These are phyloP conservation scores for Talaromyces nanjingensis DNA, from an alignment of 495 filamentous ascomycete species.

Conservation along the genomic window DNA sequence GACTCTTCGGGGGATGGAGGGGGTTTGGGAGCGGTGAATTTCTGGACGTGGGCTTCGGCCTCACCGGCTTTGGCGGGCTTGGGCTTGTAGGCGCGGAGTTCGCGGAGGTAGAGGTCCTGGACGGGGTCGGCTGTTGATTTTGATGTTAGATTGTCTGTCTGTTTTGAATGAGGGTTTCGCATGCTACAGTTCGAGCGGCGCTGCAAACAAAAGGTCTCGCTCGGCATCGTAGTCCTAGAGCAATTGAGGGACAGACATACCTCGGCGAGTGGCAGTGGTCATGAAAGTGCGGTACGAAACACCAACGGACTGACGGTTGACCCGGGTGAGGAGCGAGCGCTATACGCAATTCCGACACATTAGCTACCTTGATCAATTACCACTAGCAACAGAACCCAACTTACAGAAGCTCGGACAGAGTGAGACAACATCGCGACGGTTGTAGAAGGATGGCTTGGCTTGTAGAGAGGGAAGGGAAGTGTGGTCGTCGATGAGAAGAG, in stretches of 20 bases:
- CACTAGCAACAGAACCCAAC: slow-evolving; percentile 14
- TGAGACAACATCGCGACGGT: slow-evolving; percentile 58
- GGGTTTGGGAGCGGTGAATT: slow-evolving; percentile 69
- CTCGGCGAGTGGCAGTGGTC: slow-evolving; percentile 37
- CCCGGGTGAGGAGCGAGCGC: slow-evolving; percentile 77
- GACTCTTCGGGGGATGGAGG: slow-evolving; percentile 86
- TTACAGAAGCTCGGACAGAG: slow-evolving; percentile 61
- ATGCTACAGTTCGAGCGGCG: not conserved
- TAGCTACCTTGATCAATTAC: slow-evolving; percentile 11
- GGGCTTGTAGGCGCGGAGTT: slow-evolving; percentile 90
- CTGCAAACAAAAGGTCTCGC: not conserved
- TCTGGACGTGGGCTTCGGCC: slow-evolving; percentile 84
- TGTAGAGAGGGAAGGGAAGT: not conserved
- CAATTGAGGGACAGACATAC: slow-evolving; percentile 21
- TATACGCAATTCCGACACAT: slow-evolving; percentile 30
- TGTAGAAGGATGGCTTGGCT: not conserved
- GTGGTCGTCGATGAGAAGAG: slow-evolving; percentile 7
- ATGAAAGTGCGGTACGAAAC: slow-evolving; percentile 76
- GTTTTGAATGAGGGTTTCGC: not conserved
- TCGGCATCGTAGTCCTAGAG: not conserved
- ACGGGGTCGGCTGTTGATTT: slow-evolving; percentile 75
- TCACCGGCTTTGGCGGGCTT: slow-evolving; percentile 75
- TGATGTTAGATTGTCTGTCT: not conserved
- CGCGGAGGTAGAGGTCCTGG: slow-evolving; percentile 92
- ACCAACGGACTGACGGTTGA: slow-evolving; percentile 60